phyloP scores from a whole-genome alignment of 2,329 filamentous ascomycete genomes.

The Chaetothyriales sp. region DNA sequence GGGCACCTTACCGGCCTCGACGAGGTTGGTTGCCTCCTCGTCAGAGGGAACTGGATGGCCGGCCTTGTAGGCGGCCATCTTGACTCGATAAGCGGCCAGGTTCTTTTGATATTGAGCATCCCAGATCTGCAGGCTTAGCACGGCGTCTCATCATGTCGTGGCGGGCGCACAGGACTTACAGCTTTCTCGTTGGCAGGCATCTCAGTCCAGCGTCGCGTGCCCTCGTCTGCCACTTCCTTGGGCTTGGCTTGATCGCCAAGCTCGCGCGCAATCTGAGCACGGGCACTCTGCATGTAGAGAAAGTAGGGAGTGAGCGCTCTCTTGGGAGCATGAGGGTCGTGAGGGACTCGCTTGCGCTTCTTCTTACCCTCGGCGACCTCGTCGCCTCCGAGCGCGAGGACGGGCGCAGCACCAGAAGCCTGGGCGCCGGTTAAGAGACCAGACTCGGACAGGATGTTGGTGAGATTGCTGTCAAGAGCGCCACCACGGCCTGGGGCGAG shows the following conservation, averaged over 20 bases:
- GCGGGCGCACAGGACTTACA: conserved; percentile 28
- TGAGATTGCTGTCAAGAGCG: conserved; percentile 40
- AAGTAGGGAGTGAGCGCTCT: conserved; percentile 89
- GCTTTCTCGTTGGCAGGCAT: conserved; percentile 63
- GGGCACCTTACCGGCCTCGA: conserved; percentile 24
- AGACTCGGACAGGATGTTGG: conserved; percentile 31
- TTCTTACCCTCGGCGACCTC: conserved; percentile 52
- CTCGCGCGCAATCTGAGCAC: conserved; percentile 66
- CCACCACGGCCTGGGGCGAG: conserved; percentile 48
- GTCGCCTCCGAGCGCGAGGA: conserved; percentile 18
- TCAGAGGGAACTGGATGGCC: conserved; percentile 32
- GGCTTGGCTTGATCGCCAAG: conserved; percentile 63
- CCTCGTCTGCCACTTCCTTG: conserved; percentile 76
- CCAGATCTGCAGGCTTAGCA: conserved; percentile 31
- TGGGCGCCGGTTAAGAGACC: conserved; percentile 29
- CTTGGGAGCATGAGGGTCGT: conserved; percentile 91
- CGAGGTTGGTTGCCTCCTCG: conserved; percentile 32
- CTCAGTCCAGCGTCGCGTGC: conserved; percentile 69
- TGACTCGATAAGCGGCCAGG: conserved; percentile 42
- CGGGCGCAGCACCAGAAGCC: conserved; percentile 15
- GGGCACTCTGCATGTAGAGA: conserved; percentile 80
- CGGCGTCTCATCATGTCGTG: neutral
- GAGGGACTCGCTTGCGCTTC: conserved; percentile 75
- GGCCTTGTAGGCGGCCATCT: conserved; percentile 44
- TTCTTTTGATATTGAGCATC: conserved; percentile 45